phyloP scores from a whole-genome alignment of 2,329 filamentous ascomycete genomes.

The Colletotrichum brevisporum region DNA sequence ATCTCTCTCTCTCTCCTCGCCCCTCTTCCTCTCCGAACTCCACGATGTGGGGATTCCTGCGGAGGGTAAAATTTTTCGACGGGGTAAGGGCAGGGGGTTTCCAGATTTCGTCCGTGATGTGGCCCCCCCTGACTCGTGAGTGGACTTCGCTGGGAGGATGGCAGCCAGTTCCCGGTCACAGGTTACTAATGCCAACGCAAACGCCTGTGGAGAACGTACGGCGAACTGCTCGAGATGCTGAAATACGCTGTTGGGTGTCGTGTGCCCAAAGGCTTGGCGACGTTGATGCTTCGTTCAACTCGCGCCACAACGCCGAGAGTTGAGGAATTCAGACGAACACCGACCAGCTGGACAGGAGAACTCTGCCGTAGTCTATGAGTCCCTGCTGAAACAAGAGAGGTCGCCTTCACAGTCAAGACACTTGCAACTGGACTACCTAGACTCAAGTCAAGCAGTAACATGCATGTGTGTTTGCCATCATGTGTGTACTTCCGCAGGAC shows the following conservation, averaged over 20 bases:
- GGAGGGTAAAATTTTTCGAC: slow-evolving; percentile 5
- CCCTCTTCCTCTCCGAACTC: slow-evolving; percentile 13
- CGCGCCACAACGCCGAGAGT: slow-evolving; percentile 1
- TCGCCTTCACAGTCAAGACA: too few species aligned
- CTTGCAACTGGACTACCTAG: too few species aligned
- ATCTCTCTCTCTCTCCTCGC: slow-evolving; percentile 4
- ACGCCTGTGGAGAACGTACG: not conserved
- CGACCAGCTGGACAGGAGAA: too few species aligned
- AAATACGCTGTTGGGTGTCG: not conserved
- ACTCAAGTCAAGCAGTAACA: too few species aligned
- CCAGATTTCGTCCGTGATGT: slow-evolving; percentile 3
- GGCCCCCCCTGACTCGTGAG: slow-evolving; percentile 20
- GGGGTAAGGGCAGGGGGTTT: not conserved
- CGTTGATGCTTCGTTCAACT: not conserved
- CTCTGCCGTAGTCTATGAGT: too few species aligned
- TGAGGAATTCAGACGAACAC: too few species aligned
- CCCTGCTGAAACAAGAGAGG: too few species aligned
- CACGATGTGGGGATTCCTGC: slow-evolving; percentile 29
- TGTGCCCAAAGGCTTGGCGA: not conserved
- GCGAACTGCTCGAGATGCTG: not conserved
- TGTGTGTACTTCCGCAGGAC: too few species aligned
- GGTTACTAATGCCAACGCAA: slow-evolving; percentile 20
- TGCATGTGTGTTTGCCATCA: too few species aligned
- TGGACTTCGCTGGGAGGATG: not conserved
- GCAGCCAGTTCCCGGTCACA: slow-evolving; percentile 1